Conservation (phyloP, 805 yeast species). For the Myxozyma melibiosi region DNA sequence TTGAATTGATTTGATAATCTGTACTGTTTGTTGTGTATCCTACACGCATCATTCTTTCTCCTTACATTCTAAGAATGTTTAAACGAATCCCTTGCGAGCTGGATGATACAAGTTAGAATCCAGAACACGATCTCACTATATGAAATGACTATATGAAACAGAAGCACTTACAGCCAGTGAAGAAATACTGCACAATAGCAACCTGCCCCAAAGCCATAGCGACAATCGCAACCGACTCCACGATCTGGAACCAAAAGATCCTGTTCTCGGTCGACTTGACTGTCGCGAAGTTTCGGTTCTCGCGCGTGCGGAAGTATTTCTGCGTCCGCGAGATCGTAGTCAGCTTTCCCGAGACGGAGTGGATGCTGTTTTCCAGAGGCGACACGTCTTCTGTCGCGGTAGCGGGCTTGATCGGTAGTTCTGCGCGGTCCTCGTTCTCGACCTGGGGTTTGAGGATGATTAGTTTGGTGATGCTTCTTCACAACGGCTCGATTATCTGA, state of each 20-base stretch:
- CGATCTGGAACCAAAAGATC: conserved; percentile 71
- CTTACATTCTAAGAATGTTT: not conserved
- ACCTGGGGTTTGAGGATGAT: no score
- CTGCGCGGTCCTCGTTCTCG: conserved; percentile 56
- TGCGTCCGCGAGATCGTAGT: conserved; percentile 44
- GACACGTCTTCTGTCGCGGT: conserved; percentile 26
- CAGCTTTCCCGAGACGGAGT: conserved; percentile 39
- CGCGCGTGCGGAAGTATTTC: conserved; percentile 86
- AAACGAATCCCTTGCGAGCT: conserved; percentile 36
- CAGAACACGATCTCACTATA: not conserved
- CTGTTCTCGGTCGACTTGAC: conserved; percentile 78
- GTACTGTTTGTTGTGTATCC: not conserved
- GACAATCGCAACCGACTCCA: conserved; percentile 72
- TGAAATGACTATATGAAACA: not conserved
- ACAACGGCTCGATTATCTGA: no score
- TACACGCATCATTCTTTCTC: not conserved
- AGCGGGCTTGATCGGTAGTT: conserved; percentile 51
- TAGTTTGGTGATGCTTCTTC: no score
- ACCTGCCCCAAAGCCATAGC: conserved; percentile 79
- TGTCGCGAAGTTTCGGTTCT: conserved; percentile 86
- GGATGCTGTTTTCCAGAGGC: conserved; percentile 40
- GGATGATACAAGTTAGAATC: not conserved
- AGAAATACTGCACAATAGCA: conserved; percentile 78
- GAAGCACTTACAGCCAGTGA: conserved; percentile 47
- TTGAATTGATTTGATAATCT: not conserved